Conservation (phyloP, 176 grass and related monocot genomes). For the barley (Hordeum vulgare) region MorexV3_pseudomolecules_assembly NC_058524.1:547048164-547048663, state of each 20-base stretch:
- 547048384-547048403: conserved; percentile 23
- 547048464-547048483: background rate
- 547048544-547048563: too few species aligned
- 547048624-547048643: background rate
- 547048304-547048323: conserved; percentile 1
- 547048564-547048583: background rate
- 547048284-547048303: background rate
- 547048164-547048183: background rate
- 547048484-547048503: background rate
- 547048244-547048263: conserved; percentile 16
- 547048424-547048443: background rate
- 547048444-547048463: background rate
- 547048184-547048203: background rate
- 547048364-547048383: conserved; percentile 10
- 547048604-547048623: background rate
- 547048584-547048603: background rate
- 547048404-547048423: conserved; percentile 22
- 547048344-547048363: background rate
- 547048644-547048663: background rate
- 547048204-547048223: background rate
- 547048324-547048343: background rate
- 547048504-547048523: background rate
- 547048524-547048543: background rate
- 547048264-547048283: conserved; percentile 1
- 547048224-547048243: background rate